Evolutionary conservation across 345 rosid species (phyloP).

Genomic region (Bruguiera sexangula): DNA sequence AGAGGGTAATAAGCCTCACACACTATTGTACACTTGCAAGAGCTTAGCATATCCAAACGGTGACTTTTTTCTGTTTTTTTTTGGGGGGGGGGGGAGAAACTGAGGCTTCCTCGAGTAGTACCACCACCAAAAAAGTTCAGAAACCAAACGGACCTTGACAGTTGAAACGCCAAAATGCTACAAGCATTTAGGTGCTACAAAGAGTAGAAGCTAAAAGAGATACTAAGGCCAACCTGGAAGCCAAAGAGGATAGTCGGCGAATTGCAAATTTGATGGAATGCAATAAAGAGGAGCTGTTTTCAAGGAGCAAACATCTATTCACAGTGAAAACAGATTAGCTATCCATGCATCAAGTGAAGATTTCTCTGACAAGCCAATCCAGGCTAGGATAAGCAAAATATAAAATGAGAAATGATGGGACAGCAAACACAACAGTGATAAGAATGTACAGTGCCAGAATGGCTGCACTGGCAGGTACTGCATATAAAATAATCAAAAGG

Average conservation of each 20-base stretch:
- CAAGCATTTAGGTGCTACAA: background rate
- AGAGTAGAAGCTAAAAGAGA: background rate
- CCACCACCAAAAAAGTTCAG: background rate
- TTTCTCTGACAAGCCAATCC: slow-evolving; percentile 93
- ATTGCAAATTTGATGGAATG: slow-evolving; percentile 11
- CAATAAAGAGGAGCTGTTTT: background rate
- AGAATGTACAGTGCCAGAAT: slow-evolving; percentile 79
- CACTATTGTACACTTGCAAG: slow-evolving; percentile 8
- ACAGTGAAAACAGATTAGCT: slow-evolving; percentile 7
- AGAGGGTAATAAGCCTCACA: background rate
- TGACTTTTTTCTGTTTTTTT: background rate
- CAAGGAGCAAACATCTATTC: slow-evolving; percentile 20
- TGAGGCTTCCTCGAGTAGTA: background rate
- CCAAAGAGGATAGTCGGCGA: slow-evolving; percentile 21
- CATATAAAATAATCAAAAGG: slow-evolving; percentile 75
- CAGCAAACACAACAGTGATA: slow-evolving; percentile 68
- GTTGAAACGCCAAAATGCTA: background rate
- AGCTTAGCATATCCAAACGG: slow-evolving; percentile 6
- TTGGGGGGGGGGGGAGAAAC: background rate
- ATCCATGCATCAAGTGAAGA: slow-evolving; percentile 42
- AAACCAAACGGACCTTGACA: background rate
- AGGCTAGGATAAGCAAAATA: slow-evolving; percentile 88
- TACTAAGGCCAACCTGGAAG: background rate
- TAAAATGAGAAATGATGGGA: slow-evolving; percentile 85
- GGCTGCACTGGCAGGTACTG: slow-evolving; percentile 88